A percentile compares a stretch with the other conserved stretches of the same genome.
Conservation (phyloP, 208 protist genomes). For the Blechomonas ayalai region DNA sequence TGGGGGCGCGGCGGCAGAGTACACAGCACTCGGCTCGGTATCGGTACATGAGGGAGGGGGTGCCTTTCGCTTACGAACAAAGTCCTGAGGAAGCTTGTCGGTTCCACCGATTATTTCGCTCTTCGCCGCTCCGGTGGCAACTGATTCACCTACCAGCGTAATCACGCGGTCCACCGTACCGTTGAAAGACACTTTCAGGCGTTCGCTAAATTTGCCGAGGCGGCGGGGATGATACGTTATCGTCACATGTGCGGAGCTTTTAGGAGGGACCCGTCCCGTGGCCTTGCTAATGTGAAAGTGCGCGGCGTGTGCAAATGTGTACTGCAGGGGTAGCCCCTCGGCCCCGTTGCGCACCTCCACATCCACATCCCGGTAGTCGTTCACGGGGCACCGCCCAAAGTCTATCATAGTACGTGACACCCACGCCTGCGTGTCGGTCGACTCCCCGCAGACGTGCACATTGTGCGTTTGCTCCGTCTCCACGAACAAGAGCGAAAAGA, state of each 20-base stretch:
- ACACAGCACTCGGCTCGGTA: not conserved
- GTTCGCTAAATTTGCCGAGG: slow-evolving; percentile 59
- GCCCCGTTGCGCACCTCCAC: slow-evolving; percentile 66
- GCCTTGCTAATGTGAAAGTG: slow-evolving; percentile 62
- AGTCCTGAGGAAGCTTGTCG: slow-evolving; percentile 57
- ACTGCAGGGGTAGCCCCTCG: slow-evolving; percentile 68
- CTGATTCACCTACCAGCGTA: slow-evolving; percentile 43
- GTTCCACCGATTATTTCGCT: slow-evolving; percentile 13
- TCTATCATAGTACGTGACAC: slow-evolving; percentile 62
- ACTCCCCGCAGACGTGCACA: slow-evolving; percentile 62
- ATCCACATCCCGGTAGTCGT: slow-evolving; percentile 32
- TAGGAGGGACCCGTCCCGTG: slow-evolving; percentile 38
- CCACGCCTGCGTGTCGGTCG: slow-evolving; percentile 53
- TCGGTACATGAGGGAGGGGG: not conserved
- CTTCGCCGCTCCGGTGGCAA: slow-evolving; percentile 9
- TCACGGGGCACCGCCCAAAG: slow-evolving; percentile 63
- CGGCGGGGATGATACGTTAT: slow-evolving; percentile 79
- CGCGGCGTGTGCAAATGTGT: slow-evolving; percentile 55
- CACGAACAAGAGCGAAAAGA: slow-evolving; percentile 77
- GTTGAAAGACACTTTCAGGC: slow-evolving; percentile 67
- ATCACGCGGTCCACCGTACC: slow-evolving; percentile 40
- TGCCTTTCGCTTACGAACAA: slow-evolving; percentile 18
- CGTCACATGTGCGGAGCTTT: slow-evolving; percentile 27
- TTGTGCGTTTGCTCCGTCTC: slow-evolving; percentile 82
- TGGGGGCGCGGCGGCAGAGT: slow-evolving; percentile 1